Percentiles rank a stretch among this genome's conserved stretches.
Conservation (phyloP, 1,139 yeast genomes). For the Spencermartinsiella ligniputridi region DNA sequence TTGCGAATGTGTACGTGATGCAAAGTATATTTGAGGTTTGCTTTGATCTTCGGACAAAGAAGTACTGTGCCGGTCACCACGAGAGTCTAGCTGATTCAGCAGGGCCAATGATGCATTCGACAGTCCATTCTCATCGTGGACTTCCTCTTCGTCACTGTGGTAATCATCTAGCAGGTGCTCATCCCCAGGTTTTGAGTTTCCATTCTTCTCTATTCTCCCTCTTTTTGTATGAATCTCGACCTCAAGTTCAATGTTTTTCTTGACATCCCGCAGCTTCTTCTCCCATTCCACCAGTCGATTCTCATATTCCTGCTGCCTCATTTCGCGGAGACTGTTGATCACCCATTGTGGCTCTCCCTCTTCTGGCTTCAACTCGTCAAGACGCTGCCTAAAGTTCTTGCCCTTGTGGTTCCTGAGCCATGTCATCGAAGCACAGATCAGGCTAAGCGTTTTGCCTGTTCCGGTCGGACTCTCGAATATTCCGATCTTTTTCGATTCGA, state of each 20-base stretch:
- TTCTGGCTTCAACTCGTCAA: conserved; percentile 29
- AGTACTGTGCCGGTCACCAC: not conserved
- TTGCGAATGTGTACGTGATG: conserved; percentile 93
- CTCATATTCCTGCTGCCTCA: conserved; percentile 29
- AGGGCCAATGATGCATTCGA: conserved; percentile 19
- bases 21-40: conserved; percentile 49
- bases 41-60: conserved; percentile 6
- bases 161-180: conserved; percentile 39
- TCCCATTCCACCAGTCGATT: conserved; percentile 39
- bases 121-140: conserved; percentile 12
- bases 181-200: conserved; percentile 21
- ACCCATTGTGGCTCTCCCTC: conserved; percentile 43
- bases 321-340: conserved; percentile 29
- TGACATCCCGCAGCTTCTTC: conserved; percentile 32
- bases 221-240: conserved; percentile 9
- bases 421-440: conserved; percentile 80
- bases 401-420: conserved; percentile 70
- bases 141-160: conserved; percentile 27
- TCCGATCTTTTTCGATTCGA: conserved; percentile 64
- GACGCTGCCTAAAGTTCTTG: conserved; percentile 5
- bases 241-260: conserved; percentile 20
- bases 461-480: conserved; percentile 95
- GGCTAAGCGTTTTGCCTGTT: conserved; percentile 84
- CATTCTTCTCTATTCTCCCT: conserved; percentile 16
- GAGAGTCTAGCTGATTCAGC: conserved; percentile 14